Percentiles rank a stretch among this genome's conserved stretches.
phyloP scores from a whole-genome alignment of 306 rosid species.

The Inga leiocalycina region DNA sequence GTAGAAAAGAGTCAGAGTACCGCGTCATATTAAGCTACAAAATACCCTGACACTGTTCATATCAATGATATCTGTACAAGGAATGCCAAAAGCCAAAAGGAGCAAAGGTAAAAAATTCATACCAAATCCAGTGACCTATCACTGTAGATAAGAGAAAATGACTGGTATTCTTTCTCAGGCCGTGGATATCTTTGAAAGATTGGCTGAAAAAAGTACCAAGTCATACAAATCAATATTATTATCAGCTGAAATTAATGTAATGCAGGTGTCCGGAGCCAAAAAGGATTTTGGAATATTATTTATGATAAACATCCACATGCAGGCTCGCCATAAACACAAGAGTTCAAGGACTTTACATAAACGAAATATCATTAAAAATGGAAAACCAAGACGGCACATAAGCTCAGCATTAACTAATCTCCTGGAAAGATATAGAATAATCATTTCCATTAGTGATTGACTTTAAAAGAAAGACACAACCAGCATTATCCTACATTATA shows the following conservation, averaged over 20 bases:
- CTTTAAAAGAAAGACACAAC: neutral
- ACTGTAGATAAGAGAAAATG: constrained; percentile 74
- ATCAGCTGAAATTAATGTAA: neutral
- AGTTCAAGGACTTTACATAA: neutral
- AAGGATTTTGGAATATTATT: constrained; percentile 26
- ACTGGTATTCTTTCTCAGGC: constrained; percentile 78
- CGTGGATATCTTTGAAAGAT: constrained; percentile 81
- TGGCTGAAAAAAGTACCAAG: constrained; percentile 59
- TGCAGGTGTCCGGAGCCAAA: constrained; percentile 16
- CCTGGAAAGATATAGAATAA: constrained; percentile 28
- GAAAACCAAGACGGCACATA: neutral
- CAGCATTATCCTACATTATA: neutral
- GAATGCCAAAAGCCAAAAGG: constrained; percentile 13
- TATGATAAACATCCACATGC: neutral
- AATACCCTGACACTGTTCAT: neutral
- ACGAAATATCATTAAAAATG: constrained; percentile 10
- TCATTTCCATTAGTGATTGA: neutral
- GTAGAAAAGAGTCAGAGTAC: constrained; percentile 29
- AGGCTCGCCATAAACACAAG: constrained; percentile 9
- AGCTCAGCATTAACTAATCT: constrained; percentile 26
- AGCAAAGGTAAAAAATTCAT: constrained; percentile 14
- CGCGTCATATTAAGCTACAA: constrained; percentile 17
- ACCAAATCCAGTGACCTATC: constrained; percentile 78
- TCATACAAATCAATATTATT: constrained; percentile 17
- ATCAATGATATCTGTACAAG: neutral